These are phyloP conservation scores for Phoenix dactylifera DNA, from an alignment of 176 grass and related monocot genomes.

Conservation along the genomic window DNA sequence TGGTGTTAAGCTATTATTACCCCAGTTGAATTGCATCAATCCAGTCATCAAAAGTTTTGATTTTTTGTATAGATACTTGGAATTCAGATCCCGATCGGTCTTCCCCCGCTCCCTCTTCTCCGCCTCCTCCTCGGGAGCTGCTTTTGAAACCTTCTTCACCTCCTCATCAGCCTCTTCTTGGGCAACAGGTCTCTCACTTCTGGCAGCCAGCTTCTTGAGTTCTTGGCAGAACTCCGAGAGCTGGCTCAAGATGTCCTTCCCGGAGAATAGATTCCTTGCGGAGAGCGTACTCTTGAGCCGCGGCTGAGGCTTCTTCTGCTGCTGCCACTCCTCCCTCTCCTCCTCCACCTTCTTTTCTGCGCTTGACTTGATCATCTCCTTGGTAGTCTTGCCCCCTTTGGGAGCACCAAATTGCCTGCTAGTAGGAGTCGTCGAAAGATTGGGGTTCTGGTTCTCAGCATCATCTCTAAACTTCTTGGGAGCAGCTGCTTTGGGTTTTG, in stretches of 20 bases:
- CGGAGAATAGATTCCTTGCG: slow-evolving; percentile 92
- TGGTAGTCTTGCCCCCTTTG: slow-evolving; percentile 47
- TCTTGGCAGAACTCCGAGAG: slow-evolving; percentile 92
- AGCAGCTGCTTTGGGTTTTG: slow-evolving; percentile 13
- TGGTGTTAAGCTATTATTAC: too few species aligned
- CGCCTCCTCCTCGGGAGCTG: neutral
- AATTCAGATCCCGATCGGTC: too few species aligned
- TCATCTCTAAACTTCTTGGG: slow-evolving; percentile 55
- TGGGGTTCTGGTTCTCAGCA: slow-evolving; percentile 79
- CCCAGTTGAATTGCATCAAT: neutral
- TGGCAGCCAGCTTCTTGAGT: slow-evolving; percentile 70
- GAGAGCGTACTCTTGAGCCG: slow-evolving; percentile 90
- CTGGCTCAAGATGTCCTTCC: slow-evolving; percentile 78
- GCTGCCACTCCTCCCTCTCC: slow-evolving; percentile 43
- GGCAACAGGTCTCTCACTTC: slow-evolving; percentile 11
- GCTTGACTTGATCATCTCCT: slow-evolving; percentile 81
- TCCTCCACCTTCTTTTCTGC: slow-evolving; percentile 34
- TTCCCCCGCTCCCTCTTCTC: neutral
- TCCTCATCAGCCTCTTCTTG: slow-evolving; percentile 27
- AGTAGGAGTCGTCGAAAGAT: slow-evolving; percentile 23
- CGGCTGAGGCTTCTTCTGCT: slow-evolving; percentile 31
- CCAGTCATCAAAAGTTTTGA: slow-evolving; percentile 1
- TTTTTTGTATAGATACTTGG: neutral
- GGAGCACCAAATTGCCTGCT: slow-evolving; percentile 36
- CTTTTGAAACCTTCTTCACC: neutral